Conservation (phyloP, 495 filamentous ascomycete genomes). For the Hypoxylon lenormandii region DNA sequence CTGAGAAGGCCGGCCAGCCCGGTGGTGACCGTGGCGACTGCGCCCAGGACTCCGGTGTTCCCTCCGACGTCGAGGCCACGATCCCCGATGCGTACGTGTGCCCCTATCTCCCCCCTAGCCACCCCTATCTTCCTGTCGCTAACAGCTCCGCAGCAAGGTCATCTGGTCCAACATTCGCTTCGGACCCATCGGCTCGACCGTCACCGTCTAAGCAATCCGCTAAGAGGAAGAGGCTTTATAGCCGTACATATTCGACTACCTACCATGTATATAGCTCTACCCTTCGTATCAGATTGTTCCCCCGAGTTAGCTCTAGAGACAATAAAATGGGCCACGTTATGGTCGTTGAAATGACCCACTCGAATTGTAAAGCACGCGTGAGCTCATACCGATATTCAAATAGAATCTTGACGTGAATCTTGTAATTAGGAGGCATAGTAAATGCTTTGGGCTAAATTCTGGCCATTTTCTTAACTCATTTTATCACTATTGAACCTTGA, state of each 20-base stretch:
- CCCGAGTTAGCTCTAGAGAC: constrained; percentile 39
- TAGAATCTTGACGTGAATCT: too few relatives aligned
- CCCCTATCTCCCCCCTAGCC: constrained; percentile 54
- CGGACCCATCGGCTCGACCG: constrained; percentile 75
- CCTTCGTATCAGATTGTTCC: constrained; percentile 42
- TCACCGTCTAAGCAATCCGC: constrained; percentile 52
- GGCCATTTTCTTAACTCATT: too few relatives aligned
- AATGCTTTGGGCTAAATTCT: too few relatives aligned
- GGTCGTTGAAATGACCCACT: constrained; percentile 2
- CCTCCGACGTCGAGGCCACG: constrained; percentile 68
- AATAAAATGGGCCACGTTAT: constrained; percentile 35
- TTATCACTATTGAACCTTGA: too few relatives aligned
- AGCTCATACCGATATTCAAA: too few relatives aligned
- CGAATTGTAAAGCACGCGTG: too few relatives aligned
- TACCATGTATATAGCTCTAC: constrained; percentile 43
- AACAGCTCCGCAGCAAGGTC: constrained; percentile 55
- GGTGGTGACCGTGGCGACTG: constrained; percentile 80
- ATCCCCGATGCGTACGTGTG: constrained; percentile 66
- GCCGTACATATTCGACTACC: constrained; percentile 38
- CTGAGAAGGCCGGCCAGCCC: constrained; percentile 63
- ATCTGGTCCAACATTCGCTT: constrained; percentile 75
- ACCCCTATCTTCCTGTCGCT: constrained; percentile 18
- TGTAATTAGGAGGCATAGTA: too few relatives aligned
- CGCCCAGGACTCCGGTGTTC: constrained; percentile 69
- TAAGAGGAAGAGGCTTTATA: constrained; percentile 23